Base-by-base conservation (phyloP, 1,284 basidiomycete genomes). In the Limonomyces culmigenus region DNA sequence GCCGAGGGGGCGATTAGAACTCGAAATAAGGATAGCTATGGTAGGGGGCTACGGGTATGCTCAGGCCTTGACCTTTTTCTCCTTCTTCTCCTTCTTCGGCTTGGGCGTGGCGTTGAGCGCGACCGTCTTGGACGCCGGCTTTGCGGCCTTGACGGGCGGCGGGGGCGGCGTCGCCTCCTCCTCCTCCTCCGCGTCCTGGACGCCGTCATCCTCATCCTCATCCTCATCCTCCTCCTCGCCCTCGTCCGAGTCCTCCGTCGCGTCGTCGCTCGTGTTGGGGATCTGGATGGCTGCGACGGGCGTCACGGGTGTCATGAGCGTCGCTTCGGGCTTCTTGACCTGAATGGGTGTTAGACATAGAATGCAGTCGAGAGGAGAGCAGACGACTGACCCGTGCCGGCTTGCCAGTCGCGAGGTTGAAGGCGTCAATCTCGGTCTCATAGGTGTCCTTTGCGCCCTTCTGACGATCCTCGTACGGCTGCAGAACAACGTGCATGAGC, bases 311-410 rank as follows among this genome's bases (percentile, higher is more conserved):
- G n/a, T n/a, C n/a, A n/a, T n/a, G n/a, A n/a, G n/a, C n/a, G n/a
- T n/a, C n/a, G n/a, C n/a, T n/a, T n/a, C n/a, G n/a, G n/a, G n/a
- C n/a, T n/a, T n/a, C n/a, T n/a, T n/a, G n/a, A n/a, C n/a, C n/a
- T n/a, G n/a, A n/a, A n/a, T n/a, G n/a, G n/a, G 25, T n/a, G 18
- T 19, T 14, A 29, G 18, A 20, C 19, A 17, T 8, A 36, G 25
- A 11, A 11, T 21, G 17, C 3, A 17, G 35, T 8, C 11, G 10
- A 17, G 13, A 8, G 31, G 31, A 11, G 31, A 32, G 31, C 6
- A 27, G 18, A 54, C 57, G 27, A 65, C 56, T 42, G 63, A 59
- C 34, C 59, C 58, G 27, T n/a, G 61, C 65, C 35, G 16, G 19
- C 10, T 29, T 36, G 10, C 19, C n/a, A n/a, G n/a, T 29, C 4